Conservation (phyloP, 129 eudicot genomes). For the Helichrysum umbraculigerum region DNA sequence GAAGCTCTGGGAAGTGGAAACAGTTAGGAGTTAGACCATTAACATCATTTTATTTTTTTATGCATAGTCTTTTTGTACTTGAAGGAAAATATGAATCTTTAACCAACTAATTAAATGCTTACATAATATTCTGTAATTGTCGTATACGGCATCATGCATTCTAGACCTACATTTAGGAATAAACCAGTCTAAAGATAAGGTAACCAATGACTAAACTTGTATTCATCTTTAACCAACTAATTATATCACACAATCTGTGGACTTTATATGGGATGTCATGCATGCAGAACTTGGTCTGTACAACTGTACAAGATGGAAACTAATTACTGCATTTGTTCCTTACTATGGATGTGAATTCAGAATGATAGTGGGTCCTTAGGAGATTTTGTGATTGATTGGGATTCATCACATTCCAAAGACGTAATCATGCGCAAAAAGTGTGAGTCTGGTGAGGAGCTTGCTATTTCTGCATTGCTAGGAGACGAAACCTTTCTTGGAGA, state of each 20-base stretch:
- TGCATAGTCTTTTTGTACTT: neutral
- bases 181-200: neutral
- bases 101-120: neutral
- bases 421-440: conserved; percentile 59
- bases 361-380: conserved; percentile 51
- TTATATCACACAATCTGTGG: neutral
- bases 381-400: conserved; percentile 71
- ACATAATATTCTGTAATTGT: neutral
- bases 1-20: no score
- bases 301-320: neutral
- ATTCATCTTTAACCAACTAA: neutral
- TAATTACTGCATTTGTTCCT: neutral
- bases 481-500: conserved; percentile 44
- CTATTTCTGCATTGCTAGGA: conserved; percentile 80
- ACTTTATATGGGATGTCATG: neutral
- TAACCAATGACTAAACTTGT: neutral
- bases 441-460: conserved; percentile 82
- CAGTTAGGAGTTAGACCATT: no score
- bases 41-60: neutral
- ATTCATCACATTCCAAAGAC: conserved; percentile 63
- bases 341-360: conserved; percentile 38
- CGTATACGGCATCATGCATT: no score
- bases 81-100: neutral
- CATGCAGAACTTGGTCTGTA: neutral
- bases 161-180: neutral